Evolutionary conservation across 805 yeast genomes (phyloP), one percentile per base, ranked within the genome.

Genomic region (Priceomyces fermenticarens): DNA sequence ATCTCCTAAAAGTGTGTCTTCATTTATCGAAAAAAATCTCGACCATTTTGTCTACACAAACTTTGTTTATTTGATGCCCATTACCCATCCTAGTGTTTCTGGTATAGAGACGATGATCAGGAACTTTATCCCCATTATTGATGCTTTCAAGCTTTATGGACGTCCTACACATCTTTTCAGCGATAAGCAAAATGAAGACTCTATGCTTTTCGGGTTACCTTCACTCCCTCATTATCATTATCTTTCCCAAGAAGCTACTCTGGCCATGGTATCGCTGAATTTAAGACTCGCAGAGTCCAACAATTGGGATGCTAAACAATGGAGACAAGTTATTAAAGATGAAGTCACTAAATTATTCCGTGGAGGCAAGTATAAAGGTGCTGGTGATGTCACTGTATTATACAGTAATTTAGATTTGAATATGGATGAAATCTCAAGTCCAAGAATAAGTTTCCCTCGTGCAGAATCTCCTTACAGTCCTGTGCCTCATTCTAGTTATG

Each of bases 141-240:
- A 85, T 56, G 70, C 83, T 3, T 85, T 84, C 62, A 76, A 73
- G 53, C 58, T 85, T 35, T 85, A 85, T 53, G 95, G 95, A 7
- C 71, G 93, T 49, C 93, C 95, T 1, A 66, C 72, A 40, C 80
- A 84, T 44, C 73, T 88, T 50, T 81, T 76, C 52, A 87, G 93
- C 14, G 86, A 85, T 59, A 88, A 86, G 60, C 55, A 69, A 1
- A 85, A 88, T 49, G 57, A 73, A 34, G 63, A 74, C 27, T 83
- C 91, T 11, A 65, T 88, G 55, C 70, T 88, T 27, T 85, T 83
- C 65, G 91, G 83, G 0, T 67, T 85, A 44, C 95, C 95, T 4
- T 77, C 81, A 15, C 69, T 86, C 52, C 95, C 95, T 3, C 80
- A 75, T 43, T 78, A 80, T 26, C 77, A 80, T 50, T 81, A 82